phyloP scores from a whole-genome alignment of 352 stramenopile genomes.

The Phytophthora sp. region DNA sequence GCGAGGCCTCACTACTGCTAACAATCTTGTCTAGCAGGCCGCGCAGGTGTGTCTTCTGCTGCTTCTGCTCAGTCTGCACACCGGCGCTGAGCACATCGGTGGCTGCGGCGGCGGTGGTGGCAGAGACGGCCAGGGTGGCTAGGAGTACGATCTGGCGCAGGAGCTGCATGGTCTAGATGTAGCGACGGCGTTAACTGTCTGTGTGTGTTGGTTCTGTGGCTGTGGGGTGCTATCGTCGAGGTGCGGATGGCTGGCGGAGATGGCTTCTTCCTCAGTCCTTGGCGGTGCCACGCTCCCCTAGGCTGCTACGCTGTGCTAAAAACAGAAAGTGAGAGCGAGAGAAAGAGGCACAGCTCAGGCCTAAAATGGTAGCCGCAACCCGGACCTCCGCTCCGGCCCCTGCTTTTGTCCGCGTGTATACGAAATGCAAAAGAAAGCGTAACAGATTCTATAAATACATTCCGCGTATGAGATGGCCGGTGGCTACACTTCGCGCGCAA shows the following conservation, averaged over 20 bases:
- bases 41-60: slow-evolving; percentile 46
- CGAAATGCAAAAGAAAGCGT: neutral
- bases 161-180: slow-evolving; percentile 34
- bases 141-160: slow-evolving; percentile 36
- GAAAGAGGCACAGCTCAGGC: slow-evolving; percentile 14
- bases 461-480: neutral
- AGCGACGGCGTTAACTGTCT: slow-evolving; percentile 2
- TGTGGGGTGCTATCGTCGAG: neutral
- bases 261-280: slow-evolving; percentile 19
- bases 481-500: neutral
- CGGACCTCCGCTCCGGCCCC: slow-evolving; percentile 14
- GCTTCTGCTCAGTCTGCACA: slow-evolving; percentile 14
- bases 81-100: neutral
- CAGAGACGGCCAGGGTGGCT: slow-evolving; percentile 18
- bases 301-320: slow-evolving; percentile 37
- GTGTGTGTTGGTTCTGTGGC: slow-evolving; percentile 3
- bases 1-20: slow-evolving; percentile 14
- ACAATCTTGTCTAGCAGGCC: slow-evolving; percentile 49
- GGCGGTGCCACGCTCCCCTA: slow-evolving; percentile 8
- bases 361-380: slow-evolving; percentile 30
- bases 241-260: neutral
- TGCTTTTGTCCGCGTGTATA: too few relatives aligned
- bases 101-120: neutral
- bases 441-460: slow-evolving; percentile 33
- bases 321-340: slow-evolving; percentile 40